phyloP scores from a whole-genome alignment of 2,329 filamentous ascomycete genomes.

The Sporothrix sp. region DNA sequence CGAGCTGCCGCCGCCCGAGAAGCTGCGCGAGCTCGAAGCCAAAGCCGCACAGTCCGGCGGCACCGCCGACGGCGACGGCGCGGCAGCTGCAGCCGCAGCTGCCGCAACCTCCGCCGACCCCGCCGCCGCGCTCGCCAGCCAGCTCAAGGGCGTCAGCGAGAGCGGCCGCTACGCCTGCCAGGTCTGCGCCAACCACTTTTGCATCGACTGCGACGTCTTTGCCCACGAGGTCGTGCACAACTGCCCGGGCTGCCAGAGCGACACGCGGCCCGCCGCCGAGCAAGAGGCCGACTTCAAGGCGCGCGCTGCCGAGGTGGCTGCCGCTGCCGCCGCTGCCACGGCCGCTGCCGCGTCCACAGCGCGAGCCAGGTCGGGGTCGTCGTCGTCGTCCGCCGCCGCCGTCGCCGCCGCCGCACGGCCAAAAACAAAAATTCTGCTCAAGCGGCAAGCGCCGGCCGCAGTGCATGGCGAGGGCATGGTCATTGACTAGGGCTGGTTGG shows the following conservation, averaged over 20 bases:
- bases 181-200: slow-evolving; percentile 84
- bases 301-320: not conserved
- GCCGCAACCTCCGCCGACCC: slow-evolving; percentile 13
- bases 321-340: not conserved
- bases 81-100: slow-evolving; percentile 17
- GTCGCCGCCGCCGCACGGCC: not conserved
- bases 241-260: slow-evolving; percentile 76
- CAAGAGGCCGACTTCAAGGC: not conserved
- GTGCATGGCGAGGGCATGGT: slow-evolving; percentile 8
- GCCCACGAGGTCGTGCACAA: slow-evolving; percentile 92
- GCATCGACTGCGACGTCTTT: slow-evolving; percentile 95
- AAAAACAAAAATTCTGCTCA: slow-evolving; percentile 10
- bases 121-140: slow-evolving; percentile 16
- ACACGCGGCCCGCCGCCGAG: slow-evolving; percentile 24
- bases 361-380: not conserved
- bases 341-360: not conserved
- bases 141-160: slow-evolving; percentile 62
- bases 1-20: slow-evolving; percentile 23
- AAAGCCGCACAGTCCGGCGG: not conserved
- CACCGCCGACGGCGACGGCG: not conserved
- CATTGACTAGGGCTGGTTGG: too few relatives aligned
- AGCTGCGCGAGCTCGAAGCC: slow-evolving; percentile 8
- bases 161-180: slow-evolving; percentile 82
- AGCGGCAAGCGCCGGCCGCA: not conserved
- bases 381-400: not conserved